phyloP scores from a whole-genome alignment of 202 grass and related monocot genomes.

The Dendrocalamus latiflorus region DNA sequence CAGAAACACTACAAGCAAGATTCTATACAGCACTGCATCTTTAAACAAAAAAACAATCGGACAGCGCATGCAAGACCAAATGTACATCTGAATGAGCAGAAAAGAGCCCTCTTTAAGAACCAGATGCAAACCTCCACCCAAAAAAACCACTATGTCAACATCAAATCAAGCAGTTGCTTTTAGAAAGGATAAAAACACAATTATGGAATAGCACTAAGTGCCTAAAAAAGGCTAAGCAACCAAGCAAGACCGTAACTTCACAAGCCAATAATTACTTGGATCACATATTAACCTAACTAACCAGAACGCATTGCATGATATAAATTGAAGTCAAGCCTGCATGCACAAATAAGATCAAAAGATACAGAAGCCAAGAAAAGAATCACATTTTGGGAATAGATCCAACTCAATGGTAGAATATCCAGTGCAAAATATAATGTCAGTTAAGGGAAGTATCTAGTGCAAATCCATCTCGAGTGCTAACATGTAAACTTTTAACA shows the following conservation, averaged over 20 bases:
- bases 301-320: neutral
- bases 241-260: neutral
- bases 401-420: neutral
- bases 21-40: neutral
- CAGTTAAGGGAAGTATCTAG: neutral
- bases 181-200: neutral
- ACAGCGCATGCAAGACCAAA: neutral
- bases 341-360: neutral
- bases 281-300: neutral
- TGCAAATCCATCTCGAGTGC: neutral
- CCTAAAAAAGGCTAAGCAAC: neutral
- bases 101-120: neutral
- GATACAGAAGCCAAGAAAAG: neutral
- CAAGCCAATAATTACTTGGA: neutral
- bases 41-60: neutral
- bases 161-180: neutral
- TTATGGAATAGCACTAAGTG: neutral
- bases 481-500: neutral
- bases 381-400: neutral
- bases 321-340: neutral
- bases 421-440: neutral
- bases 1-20: neutral
- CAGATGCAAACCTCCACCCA: constrained; percentile 5
- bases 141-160: neutral
- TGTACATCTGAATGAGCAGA: neutral